Evolutionary conservation across 148 eudicot genomes (phyloP), one percentile per base, ranked within the genome.

Genomic region (Spergularia marina): DNA sequence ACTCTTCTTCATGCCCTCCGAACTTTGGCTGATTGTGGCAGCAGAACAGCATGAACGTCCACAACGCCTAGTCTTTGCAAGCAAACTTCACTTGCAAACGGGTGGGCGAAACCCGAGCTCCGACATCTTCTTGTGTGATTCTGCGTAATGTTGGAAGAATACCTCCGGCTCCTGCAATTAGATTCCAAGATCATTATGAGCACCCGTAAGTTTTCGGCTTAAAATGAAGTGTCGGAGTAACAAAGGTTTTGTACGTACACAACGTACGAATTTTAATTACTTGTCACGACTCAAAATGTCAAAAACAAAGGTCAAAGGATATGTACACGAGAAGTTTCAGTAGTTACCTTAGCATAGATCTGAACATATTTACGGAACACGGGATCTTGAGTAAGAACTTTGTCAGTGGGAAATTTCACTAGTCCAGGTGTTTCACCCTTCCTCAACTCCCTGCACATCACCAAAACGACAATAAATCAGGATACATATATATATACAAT

Each of bases 61-160:
- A 39, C 40, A 65, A 55, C 55, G 20, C 36, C 47, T 20, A 15
- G 61, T 47, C 23, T 9, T n/a, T 23, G 20, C 54, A 40, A 40
- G 56, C 73, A 4, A 13, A 47, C 47, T 70, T 81, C n/a, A 69
- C 44, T 62, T 51, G 25, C 76, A 0, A 85, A 36, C 3, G 54
- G 84, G 47, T 14, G 87, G 83, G 59, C 65, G 79, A 76, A 86
- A 86, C 52, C 98, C 98, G 15, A 94, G 84, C 85, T 91, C 91
- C 0, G 98, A 94, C 55, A 91, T 83, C 82, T 89, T 94, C 87
- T 91, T 91, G 88, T 91, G 98, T 69, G 98, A 88, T 53, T 77
- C 87, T 17, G 95, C 95, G 71, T 94, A 94, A 75, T 91, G 95
- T 74, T 65, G 74, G 63, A 94, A 94, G 78, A 94, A 94, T 47